Conservation (phyloP, 805 yeast genomes). For the Hermanozyma aechmeae region DNA sequence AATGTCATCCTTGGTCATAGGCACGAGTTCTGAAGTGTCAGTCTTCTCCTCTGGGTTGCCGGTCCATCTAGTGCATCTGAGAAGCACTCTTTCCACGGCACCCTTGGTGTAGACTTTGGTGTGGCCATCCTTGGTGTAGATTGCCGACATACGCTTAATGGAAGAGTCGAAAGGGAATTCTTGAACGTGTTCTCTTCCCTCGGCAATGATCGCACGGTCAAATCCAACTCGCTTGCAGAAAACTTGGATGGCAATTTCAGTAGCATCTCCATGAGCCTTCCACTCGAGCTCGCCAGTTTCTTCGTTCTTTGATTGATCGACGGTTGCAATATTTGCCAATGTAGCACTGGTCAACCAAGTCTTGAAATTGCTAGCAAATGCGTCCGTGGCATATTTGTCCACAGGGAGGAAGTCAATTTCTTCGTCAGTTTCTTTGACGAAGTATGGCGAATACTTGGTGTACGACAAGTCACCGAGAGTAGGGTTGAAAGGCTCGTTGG, state of each 20-base stretch:
- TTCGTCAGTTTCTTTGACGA: slow-evolving; percentile 26
- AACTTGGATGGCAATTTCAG: slow-evolving; percentile 12
- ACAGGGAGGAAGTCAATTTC: slow-evolving; percentile 20
- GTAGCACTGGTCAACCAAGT: slow-evolving; percentile 61
- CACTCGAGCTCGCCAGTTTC: slow-evolving; percentile 30
- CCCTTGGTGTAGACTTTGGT: slow-evolving; percentile 11
- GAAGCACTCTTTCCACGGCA: slow-evolving; percentile 11
- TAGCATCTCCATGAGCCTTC: slow-evolving; percentile 14
- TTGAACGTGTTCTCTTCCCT: background rate
- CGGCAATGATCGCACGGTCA: background rate
- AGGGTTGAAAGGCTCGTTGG: slow-evolving; percentile 59
- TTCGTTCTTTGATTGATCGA: slow-evolving; percentile 36
- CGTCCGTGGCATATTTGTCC: slow-evolving; percentile 9
- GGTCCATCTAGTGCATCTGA: slow-evolving; percentile 10
- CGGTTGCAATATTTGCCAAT: slow-evolving; percentile 70
- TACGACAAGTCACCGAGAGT: slow-evolving; percentile 40
- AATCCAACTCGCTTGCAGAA: slow-evolving; percentile 12
- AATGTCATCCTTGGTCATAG: slow-evolving; percentile 10
- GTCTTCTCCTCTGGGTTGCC: slow-evolving; percentile 11
- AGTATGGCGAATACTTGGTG: slow-evolving; percentile 25
- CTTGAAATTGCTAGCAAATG: slow-evolving; percentile 20
- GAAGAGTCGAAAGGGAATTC: slow-evolving; percentile 10
- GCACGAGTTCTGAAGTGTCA: slow-evolving; percentile 7
- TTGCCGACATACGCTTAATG: slow-evolving; percentile 11
- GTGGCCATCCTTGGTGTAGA: slow-evolving; percentile 6